Evolutionary conservation across 2,329 filamentous ascomycete species (phyloP).

Genomic region (Chaetoscypha palmicola): DNA sequence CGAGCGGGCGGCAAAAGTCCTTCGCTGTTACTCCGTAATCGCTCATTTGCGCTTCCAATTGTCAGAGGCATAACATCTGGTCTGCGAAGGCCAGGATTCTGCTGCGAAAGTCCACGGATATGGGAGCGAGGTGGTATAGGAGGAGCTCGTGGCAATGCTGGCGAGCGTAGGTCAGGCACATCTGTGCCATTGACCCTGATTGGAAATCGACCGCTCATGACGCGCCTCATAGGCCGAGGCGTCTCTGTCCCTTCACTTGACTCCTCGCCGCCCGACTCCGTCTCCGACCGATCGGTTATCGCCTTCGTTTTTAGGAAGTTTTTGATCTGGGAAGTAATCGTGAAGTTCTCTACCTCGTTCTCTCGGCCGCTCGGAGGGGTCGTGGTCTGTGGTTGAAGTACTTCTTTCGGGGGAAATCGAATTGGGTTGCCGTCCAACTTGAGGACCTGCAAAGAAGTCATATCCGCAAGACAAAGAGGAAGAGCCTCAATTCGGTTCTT

Average conservation of each 20-base stretch:
- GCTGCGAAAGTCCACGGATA: conserved; percentile 66
- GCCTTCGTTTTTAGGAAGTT: conserved; percentile 46
- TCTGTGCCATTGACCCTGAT: conserved; percentile 70
- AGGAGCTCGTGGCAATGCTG: conserved; percentile 57
- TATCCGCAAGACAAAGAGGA: conserved; percentile 77
- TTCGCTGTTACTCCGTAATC: conserved; percentile 59
- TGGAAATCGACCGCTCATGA: conserved; percentile 58
- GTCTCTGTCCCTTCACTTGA: conserved; percentile 72
- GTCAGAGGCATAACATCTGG: conserved; percentile 67
- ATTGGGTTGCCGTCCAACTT: conserved; percentile 88
- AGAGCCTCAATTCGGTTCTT: conserved; percentile 82
- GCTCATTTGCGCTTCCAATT: conserved; percentile 63
- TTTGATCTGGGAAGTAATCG: conserved; percentile 55
- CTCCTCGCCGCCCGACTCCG: conserved; percentile 52
- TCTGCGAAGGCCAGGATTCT: conserved; percentile 54
- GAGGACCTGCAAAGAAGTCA: conserved; percentile 80
- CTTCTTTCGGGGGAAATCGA: conserved; percentile 66
- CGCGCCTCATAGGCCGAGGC: conserved; percentile 60
- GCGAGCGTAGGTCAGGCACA: conserved; percentile 59
- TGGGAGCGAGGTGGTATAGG: conserved; percentile 77
- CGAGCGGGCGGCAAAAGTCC: conserved; percentile 44
- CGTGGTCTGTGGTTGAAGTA: conserved; percentile 51
- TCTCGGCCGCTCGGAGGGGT: conserved; percentile 52
- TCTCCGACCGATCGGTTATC: conserved; percentile 45
- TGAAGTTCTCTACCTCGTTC: conserved; percentile 55